These are phyloP conservation scores for Pyrenochaeta sp. DNA, from an alignment of 2,329 filamentous ascomycete species.

Conservation along the genomic window DNA sequence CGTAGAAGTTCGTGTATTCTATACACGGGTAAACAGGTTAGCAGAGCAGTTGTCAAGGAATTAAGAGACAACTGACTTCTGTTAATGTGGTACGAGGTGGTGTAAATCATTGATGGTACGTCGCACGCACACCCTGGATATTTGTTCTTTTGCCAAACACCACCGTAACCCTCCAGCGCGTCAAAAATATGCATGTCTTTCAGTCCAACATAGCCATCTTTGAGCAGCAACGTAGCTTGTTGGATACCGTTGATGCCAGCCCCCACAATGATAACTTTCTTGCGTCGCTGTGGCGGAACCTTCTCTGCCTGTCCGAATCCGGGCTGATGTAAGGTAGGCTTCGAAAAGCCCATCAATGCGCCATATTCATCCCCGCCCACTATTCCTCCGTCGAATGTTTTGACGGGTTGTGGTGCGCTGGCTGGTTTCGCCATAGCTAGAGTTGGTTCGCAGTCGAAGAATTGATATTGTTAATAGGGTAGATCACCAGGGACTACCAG, in stretches of 20 bases:
- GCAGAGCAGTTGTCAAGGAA: background rate
- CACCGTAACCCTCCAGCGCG: slow-evolving; percentile 26
- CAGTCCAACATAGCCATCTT: background rate
- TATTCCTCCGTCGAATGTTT: background rate
- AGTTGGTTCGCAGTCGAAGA: too few relatives aligned
- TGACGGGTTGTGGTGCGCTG: background rate
- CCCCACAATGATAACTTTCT: slow-evolving; percentile 3
- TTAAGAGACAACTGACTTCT: background rate
- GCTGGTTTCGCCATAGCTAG: too few relatives aligned
- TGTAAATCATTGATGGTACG: slow-evolving; percentile 2
- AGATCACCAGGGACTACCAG: too few relatives aligned
- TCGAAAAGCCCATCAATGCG: background rate
- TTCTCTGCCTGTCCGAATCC: background rate
- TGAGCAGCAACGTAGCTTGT: slow-evolving; percentile 1
- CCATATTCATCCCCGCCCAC: background rate
- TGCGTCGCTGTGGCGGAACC: background rate
- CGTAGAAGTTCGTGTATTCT: slow-evolving; percentile 1
- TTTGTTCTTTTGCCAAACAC: slow-evolving; percentile 48
- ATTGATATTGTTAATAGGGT: too few relatives aligned
- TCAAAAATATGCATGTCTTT: slow-evolving; percentile 4
- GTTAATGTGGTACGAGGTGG: slow-evolving; percentile 2
- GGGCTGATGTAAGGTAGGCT: background rate
- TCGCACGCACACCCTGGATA: slow-evolving; percentile 47
- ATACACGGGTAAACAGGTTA: background rate
- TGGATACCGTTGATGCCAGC: slow-evolving; percentile 1